phyloP scores from a whole-genome alignment of 257 asterid species.

The Petunia secreta region DNA sequence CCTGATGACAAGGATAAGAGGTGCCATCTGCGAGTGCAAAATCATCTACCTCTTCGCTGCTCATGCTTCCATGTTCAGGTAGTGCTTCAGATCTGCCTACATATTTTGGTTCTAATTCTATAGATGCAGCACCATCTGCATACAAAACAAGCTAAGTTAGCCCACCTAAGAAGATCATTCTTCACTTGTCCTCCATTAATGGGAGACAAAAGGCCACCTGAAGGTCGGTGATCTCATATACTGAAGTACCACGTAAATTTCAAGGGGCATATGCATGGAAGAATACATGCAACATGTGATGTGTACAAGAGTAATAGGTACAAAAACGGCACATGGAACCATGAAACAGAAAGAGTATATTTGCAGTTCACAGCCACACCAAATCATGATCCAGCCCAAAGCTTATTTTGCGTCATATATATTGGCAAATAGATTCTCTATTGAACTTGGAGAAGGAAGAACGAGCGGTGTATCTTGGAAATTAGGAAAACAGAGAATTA shows the following conservation, averaged over 20 bases:
- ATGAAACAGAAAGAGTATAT: not conserved
- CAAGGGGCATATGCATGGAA: not conserved
- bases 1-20: constrained; percentile 50
- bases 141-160: constrained; percentile 34
- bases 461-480: no score
- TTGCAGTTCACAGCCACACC: not conserved
- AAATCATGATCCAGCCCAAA: not conserved
- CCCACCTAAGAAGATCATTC: constrained; percentile 14
- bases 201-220: constrained; percentile 10
- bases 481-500: no score
- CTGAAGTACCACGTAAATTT: not conserved
- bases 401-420: no score
- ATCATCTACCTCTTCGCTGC: constrained; percentile 81
- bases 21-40: constrained; percentile 51
- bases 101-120: constrained; percentile 88
- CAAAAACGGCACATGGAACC: constrained; percentile 12
- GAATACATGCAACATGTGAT: not conserved
- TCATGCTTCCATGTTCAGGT: constrained; percentile 73
- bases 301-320: not conserved
- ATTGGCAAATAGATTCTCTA: no score
- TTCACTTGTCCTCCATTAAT: constrained; percentile 3
- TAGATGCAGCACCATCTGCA: constrained; percentile 85
- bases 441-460: no score
- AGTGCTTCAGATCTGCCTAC: constrained; percentile 59
- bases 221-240: constrained; percentile 9